Evolutionary conservation across 306 rosid species (phyloP).

Genomic region (Prosopis cineraria): DNA sequence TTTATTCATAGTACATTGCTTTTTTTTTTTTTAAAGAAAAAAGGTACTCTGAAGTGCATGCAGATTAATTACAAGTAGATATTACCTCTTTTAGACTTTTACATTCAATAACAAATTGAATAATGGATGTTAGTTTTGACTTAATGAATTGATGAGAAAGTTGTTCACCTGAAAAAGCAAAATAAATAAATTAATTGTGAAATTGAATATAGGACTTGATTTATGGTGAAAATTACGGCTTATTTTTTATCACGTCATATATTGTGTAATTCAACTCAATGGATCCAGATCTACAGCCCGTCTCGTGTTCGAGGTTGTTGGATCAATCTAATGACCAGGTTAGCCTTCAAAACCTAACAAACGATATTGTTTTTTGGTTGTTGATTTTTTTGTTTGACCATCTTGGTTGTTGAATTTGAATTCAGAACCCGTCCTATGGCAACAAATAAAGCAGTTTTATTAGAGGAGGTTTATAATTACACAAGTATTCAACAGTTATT

Average conservation of each 20-base stretch:
- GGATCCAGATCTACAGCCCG: too few species aligned
- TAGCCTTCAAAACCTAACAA: too few species aligned
- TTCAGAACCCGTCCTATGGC: too few species aligned
- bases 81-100: background rate
- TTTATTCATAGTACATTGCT: too few species aligned
- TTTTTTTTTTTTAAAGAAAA: too few species aligned
- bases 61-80: background rate
- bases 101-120: background rate
- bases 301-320: too few species aligned
- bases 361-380: too few species aligned
- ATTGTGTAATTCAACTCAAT: too few species aligned
- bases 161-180: background rate
- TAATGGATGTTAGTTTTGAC: background rate
- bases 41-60: background rate
- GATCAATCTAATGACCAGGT: too few species aligned
- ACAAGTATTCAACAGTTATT: background rate
- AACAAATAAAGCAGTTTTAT: background rate
- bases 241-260: background rate
- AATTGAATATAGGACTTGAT: background rate
- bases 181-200: background rate
- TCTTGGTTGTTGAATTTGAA: too few species aligned
- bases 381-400: too few species aligned
- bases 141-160: background rate
- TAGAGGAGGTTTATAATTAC: background rate
- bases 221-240: background rate